A percentile compares a stretch with the other conserved stretches of the same genome.
These are phyloP conservation scores for Solanum chacoense DNA, from an alignment of 305 asterid species.

Conservation along the genomic window DNA sequence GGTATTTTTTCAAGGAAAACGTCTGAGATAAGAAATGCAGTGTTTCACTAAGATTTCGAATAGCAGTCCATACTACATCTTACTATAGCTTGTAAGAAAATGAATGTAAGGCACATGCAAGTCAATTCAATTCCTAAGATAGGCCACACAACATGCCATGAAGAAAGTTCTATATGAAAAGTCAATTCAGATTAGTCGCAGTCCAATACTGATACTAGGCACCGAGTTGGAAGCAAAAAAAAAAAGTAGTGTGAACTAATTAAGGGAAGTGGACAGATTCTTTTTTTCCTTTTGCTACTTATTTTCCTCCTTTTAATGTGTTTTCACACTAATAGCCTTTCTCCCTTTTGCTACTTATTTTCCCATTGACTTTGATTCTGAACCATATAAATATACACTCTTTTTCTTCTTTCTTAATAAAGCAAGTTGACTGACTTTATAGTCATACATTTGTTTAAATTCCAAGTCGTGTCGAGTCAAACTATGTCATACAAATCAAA, in stretches of 20 bases:
- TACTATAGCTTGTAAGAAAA: background rate
- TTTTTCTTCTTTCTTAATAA: background rate
- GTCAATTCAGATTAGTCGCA: background rate
- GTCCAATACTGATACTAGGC: background rate
- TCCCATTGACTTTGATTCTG: background rate
- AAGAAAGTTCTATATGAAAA: background rate
- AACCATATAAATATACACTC: background rate
- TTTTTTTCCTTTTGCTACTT: background rate
- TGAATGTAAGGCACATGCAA: background rate
- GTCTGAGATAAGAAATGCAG: background rate
- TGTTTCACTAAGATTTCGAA: background rate
- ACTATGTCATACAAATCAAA: background rate
- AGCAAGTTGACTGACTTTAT: background rate
- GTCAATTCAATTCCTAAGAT: background rate
- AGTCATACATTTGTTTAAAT: background rate
- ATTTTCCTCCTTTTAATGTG: background rate
- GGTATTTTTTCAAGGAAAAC: background rate
- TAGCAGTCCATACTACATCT: background rate
- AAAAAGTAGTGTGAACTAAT: background rate
- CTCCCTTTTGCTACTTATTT: background rate
- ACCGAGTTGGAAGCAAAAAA: background rate
- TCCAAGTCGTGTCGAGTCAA: fast-evolving
- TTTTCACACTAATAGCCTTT: background rate
- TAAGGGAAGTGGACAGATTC: background rate
- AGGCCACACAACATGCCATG: background rate